Evolutionary conservation across 441 rosid genomes (phyloP).

Genomic region (Theobroma grandiflorum): DNA sequence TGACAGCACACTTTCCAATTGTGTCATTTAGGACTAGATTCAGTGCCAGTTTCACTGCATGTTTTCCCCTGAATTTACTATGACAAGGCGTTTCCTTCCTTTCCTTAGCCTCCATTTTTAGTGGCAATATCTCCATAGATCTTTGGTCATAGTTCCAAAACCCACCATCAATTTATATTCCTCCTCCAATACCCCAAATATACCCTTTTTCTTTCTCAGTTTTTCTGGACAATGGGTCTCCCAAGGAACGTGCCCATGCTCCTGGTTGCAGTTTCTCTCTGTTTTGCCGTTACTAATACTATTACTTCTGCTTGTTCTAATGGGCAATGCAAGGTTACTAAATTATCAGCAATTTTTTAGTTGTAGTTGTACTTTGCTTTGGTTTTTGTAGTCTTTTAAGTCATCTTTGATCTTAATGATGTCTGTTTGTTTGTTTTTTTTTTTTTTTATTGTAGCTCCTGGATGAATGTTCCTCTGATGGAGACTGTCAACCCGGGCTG

Average conservation of each 20-base stretch:
- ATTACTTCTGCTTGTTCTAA: constrained; percentile 37
- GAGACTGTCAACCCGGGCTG: constrained; percentile 69
- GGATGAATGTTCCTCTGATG: constrained; percentile 59
- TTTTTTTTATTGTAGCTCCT: constrained; percentile 42
- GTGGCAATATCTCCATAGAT: background rate
- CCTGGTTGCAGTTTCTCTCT: constrained; percentile 20
- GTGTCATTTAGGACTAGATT: background rate
- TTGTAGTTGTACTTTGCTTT: background rate
- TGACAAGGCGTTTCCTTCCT: background rate
- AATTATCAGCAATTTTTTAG: background rate
- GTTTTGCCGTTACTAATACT: background rate
- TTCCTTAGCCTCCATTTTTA: background rate
- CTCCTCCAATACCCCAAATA: background rate
- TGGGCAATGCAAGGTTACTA: constrained; percentile 49
- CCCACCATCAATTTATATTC: background rate
- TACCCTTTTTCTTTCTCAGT: background rate
- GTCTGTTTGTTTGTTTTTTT: background rate
- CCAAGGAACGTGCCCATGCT: background rate
- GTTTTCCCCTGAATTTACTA: background rate
- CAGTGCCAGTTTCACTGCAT: constrained; percentile 9
- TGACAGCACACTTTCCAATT: background rate
- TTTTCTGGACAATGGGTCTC: background rate
- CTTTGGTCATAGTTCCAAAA: background rate
- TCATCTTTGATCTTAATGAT: background rate
- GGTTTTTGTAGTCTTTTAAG: constrained; percentile 1